Conservation (phyloP, 306 rosid species). For the Pachyrhizus erosus region DNA sequence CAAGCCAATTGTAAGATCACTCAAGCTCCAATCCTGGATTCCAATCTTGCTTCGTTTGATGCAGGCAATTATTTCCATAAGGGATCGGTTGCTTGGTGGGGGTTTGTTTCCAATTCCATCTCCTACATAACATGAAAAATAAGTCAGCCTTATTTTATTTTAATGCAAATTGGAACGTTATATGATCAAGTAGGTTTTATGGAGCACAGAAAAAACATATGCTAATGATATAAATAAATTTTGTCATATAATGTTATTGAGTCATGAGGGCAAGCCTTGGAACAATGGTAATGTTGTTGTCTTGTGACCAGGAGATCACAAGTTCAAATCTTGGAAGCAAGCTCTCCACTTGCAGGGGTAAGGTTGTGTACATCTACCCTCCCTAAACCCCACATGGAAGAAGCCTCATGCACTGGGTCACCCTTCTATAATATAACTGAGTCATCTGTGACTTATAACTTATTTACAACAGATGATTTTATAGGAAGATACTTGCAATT, state of each 20-base stretch:
- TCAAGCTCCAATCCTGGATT: conserved; percentile 92
- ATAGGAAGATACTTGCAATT: conserved; percentile 33
- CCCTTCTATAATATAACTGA: neutral
- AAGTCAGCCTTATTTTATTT: conserved; percentile 36
- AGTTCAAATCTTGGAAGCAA: neutral
- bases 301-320: neutral
- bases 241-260: neutral
- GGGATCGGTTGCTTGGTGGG: conserved; percentile 68
- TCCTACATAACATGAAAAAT: conserved; percentile 56
- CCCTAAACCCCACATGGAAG: neutral
- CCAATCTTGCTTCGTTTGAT: conserved; percentile 87
- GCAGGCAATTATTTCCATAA: conserved; percentile 76
- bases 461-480: conserved; percentile 16
- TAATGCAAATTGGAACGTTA: conserved; percentile 22
- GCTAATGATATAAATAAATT: neutral
- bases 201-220: conserved; percentile 3
- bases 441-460: neutral
- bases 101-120: conserved; percentile 53
- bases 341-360: neutral
- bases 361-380: neutral
- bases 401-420: neutral
- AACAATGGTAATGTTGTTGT: neutral
- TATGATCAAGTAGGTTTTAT: conserved; percentile 9
- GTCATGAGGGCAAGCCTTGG: neutral
- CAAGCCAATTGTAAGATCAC: conserved; percentile 90